phyloP scores from a whole-genome alignment of 2,329 filamentous ascomycete genomes.

The Alternaria brassicicola region DNA sequence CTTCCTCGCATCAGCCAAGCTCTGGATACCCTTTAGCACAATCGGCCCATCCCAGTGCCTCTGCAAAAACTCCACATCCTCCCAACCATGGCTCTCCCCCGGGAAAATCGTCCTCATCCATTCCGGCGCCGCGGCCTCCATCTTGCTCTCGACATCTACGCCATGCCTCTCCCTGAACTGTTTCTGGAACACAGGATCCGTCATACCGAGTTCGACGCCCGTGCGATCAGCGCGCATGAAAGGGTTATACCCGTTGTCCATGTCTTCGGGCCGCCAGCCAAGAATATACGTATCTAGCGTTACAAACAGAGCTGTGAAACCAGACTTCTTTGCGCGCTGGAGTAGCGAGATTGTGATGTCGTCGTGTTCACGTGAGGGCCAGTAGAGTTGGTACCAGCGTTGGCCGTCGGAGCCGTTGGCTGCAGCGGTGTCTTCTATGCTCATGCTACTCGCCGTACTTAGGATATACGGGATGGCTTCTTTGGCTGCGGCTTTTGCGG shows the following conservation, averaged over 20 bases:
- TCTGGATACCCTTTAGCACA: constrained; percentile 65
- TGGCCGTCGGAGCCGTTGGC: constrained; percentile 59
- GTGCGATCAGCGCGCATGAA: constrained; percentile 42
- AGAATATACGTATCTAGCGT: constrained; percentile 73
- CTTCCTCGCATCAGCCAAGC: constrained; percentile 55
- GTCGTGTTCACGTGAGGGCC: constrained; percentile 67
- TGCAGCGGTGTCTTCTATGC: constrained; percentile 67
- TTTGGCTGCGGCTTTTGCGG: constrained; percentile 64
- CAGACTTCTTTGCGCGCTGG: constrained; percentile 62
- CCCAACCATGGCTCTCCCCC: constrained; percentile 63
- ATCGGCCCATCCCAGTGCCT: constrained; percentile 69
- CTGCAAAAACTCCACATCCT: constrained; percentile 64
- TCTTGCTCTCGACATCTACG: constrained; percentile 50
- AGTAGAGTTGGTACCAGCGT: constrained; percentile 76
- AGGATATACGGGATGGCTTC: constrained; percentile 68
- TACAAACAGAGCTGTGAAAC: constrained; percentile 69
- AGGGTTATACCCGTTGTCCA: constrained; percentile 60
- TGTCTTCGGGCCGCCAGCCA: constrained; percentile 69
- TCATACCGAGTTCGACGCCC: constrained; percentile 68
- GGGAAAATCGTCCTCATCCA: constrained; percentile 45
- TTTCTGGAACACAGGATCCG: constrained; percentile 68
- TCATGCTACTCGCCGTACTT: constrained; percentile 65
- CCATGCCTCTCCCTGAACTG: constrained; percentile 59
- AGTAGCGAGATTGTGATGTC: constrained; percentile 68
- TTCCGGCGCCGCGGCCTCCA: constrained; percentile 26